Base-by-base conservation (phyloP, 108 stramenopile genomes). In the Licmophora abbreviata region DNA sequence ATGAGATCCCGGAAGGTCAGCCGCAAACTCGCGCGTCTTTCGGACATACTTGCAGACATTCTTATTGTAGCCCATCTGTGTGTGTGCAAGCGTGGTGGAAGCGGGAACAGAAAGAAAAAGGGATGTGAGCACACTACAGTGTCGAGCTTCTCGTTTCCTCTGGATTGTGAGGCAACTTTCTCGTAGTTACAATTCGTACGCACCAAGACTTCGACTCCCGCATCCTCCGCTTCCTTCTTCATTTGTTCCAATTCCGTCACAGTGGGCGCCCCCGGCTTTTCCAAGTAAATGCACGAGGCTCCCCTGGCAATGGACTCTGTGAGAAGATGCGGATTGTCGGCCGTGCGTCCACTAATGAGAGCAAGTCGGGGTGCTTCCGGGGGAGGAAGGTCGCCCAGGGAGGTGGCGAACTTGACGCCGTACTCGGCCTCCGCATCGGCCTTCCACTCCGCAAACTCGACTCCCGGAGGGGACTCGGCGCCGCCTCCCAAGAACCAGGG, bases 41-140 rank as follows among this genome's bases (percentile, higher is more conserved):
- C 72, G 56, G 48, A 93, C 88, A 62, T 88, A 93, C 58, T 88
- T 88, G 83, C 85, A 88, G 1, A 93, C 85, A 56, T 93, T 90
- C 83, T 90, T 93, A 67, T 90, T 93, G 76, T 88, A 93, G 55
- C 92, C 92, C 85, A 93, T 88, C n/a, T n/a, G n/a, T n/a, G n/a
- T n/a, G n/a, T n/a, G n/a, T n/a, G n/a, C n/a, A n/a, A n/a, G n/a
- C n/a, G n/a, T n/a, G n/a, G n/a, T n/a, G n/a, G n/a, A n/a, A n/a
- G n/a, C n/a, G n/a, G n/a, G n/a, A n/a, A n/a, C n/a, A n/a, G n/a
- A n/a, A n/a, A n/a, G n/a, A n/a, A n/a, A n/a, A n/a, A n/a, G n/a
- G n/a, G n/a, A n/a, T n/a, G n/a, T n/a, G n/a, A n/a, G n/a, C n/a
- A n/a, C n/a, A n/a, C n/a, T n/a, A n/a, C n/a, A n/a, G n/a, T n/a